A percentile compares a stretch with the other conserved stretches of the same genome.
Conservation (phyloP, 2,329 filamentous ascomycete species). For the Macrophomina tecta region DNA sequence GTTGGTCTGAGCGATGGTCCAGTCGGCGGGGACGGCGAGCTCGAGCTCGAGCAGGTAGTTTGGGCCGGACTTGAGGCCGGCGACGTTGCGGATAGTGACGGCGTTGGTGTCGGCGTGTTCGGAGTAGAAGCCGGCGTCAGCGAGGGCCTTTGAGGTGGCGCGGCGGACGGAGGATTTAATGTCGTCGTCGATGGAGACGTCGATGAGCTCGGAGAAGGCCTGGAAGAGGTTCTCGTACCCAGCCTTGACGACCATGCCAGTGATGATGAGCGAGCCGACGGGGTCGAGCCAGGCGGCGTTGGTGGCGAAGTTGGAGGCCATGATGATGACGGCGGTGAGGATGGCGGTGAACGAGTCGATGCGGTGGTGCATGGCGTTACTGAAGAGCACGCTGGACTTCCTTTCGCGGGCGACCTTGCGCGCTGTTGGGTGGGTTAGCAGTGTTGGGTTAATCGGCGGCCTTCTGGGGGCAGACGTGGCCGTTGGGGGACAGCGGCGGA, state of each 20-base stretch:
- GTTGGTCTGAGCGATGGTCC: constrained; percentile 74
- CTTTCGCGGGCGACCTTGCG: constrained; percentile 95
- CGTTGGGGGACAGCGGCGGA: background rate
- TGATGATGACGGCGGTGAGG: constrained; percentile 87
- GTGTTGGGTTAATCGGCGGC: background rate
- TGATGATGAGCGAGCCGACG: constrained; percentile 90
- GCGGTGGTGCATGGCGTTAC: constrained; percentile 94
- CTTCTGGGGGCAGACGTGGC: background rate
- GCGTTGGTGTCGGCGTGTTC: constrained; percentile 25
- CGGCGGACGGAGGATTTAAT: constrained; percentile 74
- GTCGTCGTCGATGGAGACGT: constrained; percentile 85
- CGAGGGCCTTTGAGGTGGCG: constrained; percentile 55
- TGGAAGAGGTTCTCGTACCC: constrained; percentile 84
- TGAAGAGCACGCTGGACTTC: constrained; percentile 93
- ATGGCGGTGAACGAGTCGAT: constrained; percentile 95
- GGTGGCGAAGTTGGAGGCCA: constrained; percentile 83
- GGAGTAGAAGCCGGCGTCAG: constrained; percentile 2
- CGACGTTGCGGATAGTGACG: constrained; percentile 73
- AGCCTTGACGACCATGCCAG: constrained; percentile 88
- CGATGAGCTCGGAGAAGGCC: constrained; percentile 87
- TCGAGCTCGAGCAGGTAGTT: constrained; percentile 95
- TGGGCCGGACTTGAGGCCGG: constrained; percentile 93
- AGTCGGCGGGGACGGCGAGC: constrained; percentile 76
- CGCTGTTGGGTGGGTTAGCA: constrained; percentile 58
- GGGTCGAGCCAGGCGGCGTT: constrained; percentile 93